phyloP scores from a whole-genome alignment of 768 basidiomycete genomes.

The Piloderma croceum region DNA sequence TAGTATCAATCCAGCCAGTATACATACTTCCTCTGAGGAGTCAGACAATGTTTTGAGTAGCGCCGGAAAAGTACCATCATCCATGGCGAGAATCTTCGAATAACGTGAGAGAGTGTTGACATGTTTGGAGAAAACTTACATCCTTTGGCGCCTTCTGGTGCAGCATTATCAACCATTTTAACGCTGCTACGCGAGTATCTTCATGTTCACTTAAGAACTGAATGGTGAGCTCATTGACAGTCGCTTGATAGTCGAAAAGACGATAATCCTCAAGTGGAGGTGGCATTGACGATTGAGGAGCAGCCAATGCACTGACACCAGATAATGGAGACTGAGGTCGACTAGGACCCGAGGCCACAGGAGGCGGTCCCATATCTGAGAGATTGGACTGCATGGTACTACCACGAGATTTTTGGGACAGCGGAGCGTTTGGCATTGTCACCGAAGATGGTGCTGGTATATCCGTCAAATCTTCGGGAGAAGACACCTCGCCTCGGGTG shows the following conservation, averaged over 20 bases:
- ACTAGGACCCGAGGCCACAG: slow-evolving; percentile 30
- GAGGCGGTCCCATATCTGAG: slow-evolving; percentile 25
- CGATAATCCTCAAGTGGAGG: slow-evolving; percentile 50
- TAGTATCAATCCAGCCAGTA: no score
- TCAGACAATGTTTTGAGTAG: slow-evolving; percentile 94
- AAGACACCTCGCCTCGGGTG: slow-evolving; percentile 43
- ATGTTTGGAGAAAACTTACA: slow-evolving; percentile 41
- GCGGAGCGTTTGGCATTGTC: slow-evolving; percentile 20
- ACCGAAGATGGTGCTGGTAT: slow-evolving; percentile 17
- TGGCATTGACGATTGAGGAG: slow-evolving; percentile 19
- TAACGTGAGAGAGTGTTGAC: no score
- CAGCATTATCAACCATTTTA: slow-evolving; percentile 98
- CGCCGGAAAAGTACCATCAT: slow-evolving; percentile 95
- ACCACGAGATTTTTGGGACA: slow-evolving; percentile 17
- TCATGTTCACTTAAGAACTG: slow-evolving; percentile 96
- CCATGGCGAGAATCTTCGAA: slow-evolving; percentile 83
- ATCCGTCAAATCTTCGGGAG: slow-evolving; percentile 41
- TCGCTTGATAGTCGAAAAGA: slow-evolving; percentile 86
- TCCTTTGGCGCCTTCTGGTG: slow-evolving; percentile 97
- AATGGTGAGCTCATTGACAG: slow-evolving; percentile 86
- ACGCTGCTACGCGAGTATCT: slow-evolving; percentile 89
- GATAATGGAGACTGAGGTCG: slow-evolving; percentile 63
- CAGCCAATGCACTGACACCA: slow-evolving; percentile 21
- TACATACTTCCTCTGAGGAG: slow-evolving; percentile 82
- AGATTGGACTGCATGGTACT: slow-evolving; percentile 13